Conservation (phyloP, 176 grass and related monocot genomes). For the Oryza brachyantha region DNA sequence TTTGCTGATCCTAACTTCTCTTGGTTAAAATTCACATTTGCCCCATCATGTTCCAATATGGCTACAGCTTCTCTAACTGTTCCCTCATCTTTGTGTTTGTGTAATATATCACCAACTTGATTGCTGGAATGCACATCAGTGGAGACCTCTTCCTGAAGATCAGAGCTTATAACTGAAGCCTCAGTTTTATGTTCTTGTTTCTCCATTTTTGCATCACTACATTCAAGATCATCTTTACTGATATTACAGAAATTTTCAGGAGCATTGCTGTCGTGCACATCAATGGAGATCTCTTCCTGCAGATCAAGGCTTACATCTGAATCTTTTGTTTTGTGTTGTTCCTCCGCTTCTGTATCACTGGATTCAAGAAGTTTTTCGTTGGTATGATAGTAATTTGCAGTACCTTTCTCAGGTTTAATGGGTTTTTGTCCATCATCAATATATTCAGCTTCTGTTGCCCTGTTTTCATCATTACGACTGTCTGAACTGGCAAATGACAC, state of each 20-base stretch:
- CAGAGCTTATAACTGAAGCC: constrained; percentile 24
- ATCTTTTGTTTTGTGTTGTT: constrained; percentile 33
- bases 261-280: constrained; percentile 20
- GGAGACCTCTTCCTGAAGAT: constrained; percentile 26
- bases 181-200: constrained; percentile 32
- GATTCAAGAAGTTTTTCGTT: constrained; percentile 31
- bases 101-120: constrained; percentile 26
- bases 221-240: not conserved
- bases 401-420: constrained; percentile 29
- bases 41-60: constrained; percentile 21
- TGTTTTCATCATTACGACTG: constrained; percentile 32
- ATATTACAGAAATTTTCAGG: not conserved
- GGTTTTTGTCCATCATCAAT: constrained; percentile 35
- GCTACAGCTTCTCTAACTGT: constrained; percentile 28
- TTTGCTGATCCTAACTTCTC: constrained; percentile 24
- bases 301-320: constrained; percentile 35
- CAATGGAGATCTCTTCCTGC: constrained; percentile 21
- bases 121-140: constrained; percentile 31
- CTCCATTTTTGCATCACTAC: constrained; percentile 9
- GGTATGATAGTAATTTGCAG: constrained; percentile 19
- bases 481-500: constrained; percentile 37
- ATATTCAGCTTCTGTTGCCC: constrained; percentile 40
- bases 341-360: constrained; percentile 33
- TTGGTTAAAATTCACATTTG: constrained; percentile 29
- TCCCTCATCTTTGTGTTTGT: constrained; percentile 26